Percentiles rank a stretch among this genome's conserved stretches.
Conservation (phyloP, 2,329 filamentous ascomycete genomes). For the Zymoseptoria ardabiliae region DNA sequence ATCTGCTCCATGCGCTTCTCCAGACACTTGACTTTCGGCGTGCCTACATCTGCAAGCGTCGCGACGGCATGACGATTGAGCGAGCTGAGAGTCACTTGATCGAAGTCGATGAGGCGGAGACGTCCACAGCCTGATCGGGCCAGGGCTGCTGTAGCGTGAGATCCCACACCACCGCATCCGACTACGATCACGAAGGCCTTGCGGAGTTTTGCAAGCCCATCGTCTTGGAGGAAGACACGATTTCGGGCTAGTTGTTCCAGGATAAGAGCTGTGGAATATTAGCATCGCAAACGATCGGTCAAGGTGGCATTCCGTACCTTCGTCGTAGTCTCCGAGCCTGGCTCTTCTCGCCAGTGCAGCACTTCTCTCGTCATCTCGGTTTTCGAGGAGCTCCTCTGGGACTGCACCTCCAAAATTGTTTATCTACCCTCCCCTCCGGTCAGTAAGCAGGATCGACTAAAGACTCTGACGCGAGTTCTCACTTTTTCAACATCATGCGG, state of each 20-base stretch:
- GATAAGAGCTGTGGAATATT: slow-evolving; percentile 60
- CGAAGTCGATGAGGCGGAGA: slow-evolving; percentile 87
- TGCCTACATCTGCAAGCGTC: slow-evolving; percentile 87
- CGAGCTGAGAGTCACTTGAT: slow-evolving; percentile 91
- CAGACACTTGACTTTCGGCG: slow-evolving; percentile 82
- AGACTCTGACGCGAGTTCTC: slow-evolving; percentile 14
- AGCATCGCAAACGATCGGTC: slow-evolving; percentile 5
- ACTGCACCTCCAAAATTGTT: slow-evolving; percentile 54
- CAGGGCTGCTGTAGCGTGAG: slow-evolving; percentile 79
- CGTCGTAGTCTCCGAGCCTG: slow-evolving; percentile 57
- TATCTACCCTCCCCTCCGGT: slow-evolving; percentile 42
- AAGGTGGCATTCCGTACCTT: slow-evolving; percentile 36
- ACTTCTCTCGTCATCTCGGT: slow-evolving; percentile 51
- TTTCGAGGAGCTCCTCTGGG: slow-evolving; percentile 30
- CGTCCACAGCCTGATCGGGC: slow-evolving; percentile 83
- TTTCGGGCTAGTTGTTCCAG: slow-evolving; percentile 92
- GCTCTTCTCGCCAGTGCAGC: slow-evolving; percentile 53
- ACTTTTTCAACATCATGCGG: slow-evolving; percentile 47
- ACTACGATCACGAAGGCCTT: slow-evolving; percentile 80
- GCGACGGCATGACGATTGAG: slow-evolving; percentile 94
- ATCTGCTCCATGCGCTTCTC: slow-evolving; percentile 74
- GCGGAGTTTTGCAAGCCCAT: slow-evolving; percentile 72
- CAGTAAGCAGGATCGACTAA: slow-evolving; percentile 29
- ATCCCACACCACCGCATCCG: slow-evolving; percentile 89
- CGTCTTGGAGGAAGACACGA: slow-evolving; percentile 77